A percentile compares a stretch with the other conserved stretches of the same genome.
These are phyloP conservation scores for Pleurotus djamor DNA, from an alignment of 768 basidiomycete genomes.

Conservation along the genomic window DNA sequence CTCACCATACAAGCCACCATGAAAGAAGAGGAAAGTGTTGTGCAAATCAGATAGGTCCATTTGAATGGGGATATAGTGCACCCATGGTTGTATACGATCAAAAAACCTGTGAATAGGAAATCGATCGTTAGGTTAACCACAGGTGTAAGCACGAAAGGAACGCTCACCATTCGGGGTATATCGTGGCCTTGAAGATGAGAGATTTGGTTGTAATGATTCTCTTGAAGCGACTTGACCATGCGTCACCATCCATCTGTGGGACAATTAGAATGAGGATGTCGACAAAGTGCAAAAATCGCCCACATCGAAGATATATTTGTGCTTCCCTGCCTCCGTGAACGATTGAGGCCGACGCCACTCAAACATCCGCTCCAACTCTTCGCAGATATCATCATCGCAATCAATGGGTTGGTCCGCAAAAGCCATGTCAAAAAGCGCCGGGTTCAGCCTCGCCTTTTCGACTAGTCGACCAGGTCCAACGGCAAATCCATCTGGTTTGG, in stretches of 20 bases:
- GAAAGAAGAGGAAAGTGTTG: slow-evolving; percentile 73
- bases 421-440: slow-evolving; percentile 50
- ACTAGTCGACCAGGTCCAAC: slow-evolving; percentile 27
- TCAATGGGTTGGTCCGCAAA: slow-evolving; percentile 37
- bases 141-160: background rate
- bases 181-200: slow-evolving; percentile 57
- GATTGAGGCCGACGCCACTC: slow-evolving; percentile 38
- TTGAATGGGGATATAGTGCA: slow-evolving; percentile 72
- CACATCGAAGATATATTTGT: slow-evolving; percentile 53
- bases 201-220: slow-evolving; percentile 53
- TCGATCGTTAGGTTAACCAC: no score
- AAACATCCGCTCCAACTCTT: slow-evolving; percentile 35
- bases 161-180: slow-evolving; percentile 59
- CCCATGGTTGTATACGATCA: slow-evolving; percentile 48
- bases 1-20: slow-evolving; percentile 50
- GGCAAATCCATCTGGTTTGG: slow-evolving; percentile 12
- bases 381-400: slow-evolving; percentile 38
- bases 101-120: slow-evolving; percentile 12
- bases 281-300: background rate
- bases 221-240: slow-evolving; percentile 59
- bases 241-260: slow-evolving; percentile 47
- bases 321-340: slow-evolving; percentile 36
- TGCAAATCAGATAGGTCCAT: slow-evolving; percentile 62
- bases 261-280: background rate
- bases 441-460: slow-evolving; percentile 28